Evolutionary conservation across 768 basidiomycete genomes (phyloP).

Genomic region (Mycena belliarum): DNA sequence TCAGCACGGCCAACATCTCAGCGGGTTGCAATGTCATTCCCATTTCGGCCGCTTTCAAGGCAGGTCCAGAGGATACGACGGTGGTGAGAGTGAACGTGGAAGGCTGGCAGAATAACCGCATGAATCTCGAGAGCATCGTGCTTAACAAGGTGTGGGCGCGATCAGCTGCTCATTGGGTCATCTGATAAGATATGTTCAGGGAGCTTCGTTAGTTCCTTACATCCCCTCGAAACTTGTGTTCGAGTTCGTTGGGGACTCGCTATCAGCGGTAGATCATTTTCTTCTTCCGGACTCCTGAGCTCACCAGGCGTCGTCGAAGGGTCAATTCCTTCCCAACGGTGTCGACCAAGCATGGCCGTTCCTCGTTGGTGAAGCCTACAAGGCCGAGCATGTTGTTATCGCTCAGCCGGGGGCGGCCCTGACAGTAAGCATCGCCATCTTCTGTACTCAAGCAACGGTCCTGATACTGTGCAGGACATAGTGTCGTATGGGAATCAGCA

Average conservation of each 20-base stretch:
- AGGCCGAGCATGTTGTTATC: constrained; percentile 51
- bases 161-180: too few species aligned
- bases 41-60: constrained; percentile 21
- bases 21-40: constrained; percentile 47
- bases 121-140: constrained; percentile 49
- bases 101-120: constrained; percentile 61
- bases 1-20: constrained; percentile 48
- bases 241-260: constrained; percentile 60
- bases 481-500: constrained; percentile 55
- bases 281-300: background rate
- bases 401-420: constrained; percentile 59
- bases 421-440: constrained; percentile 30
- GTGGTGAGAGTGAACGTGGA: constrained; percentile 51
- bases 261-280: constrained; percentile 46
- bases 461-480: constrained; percentile 39
- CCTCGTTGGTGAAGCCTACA: constrained; percentile 50
- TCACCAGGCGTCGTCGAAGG: constrained; percentile 33
- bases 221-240: constrained; percentile 45
- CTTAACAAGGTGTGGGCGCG: constrained; percentile 45
- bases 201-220: constrained; percentile 47
- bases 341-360: constrained; percentile 62
- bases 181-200: too few species aligned
- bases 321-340: constrained; percentile 53
- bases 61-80: constrained; percentile 11
- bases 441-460: background rate